A percentile compares a stretch with the other conserved stretches of the same genome.
phyloP scores from a whole-genome alignment of 2,329 filamentous ascomycete species.

The Exophiala dermatitidis region DNA sequence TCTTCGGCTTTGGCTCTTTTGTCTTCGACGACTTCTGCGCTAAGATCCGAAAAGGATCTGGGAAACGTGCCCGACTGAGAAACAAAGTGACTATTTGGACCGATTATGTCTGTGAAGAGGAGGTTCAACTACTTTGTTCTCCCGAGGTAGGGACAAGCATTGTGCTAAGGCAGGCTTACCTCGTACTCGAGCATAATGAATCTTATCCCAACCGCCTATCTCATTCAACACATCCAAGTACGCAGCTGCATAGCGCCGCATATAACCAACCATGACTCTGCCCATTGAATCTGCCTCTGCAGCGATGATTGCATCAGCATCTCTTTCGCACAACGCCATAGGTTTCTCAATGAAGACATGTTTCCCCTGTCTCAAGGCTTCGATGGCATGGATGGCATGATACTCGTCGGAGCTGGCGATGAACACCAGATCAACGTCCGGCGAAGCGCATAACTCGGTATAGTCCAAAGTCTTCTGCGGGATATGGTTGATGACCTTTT shows the following conservation, averaged over 20 bases:
- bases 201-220: slow-evolving; percentile 44
- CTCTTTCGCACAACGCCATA: slow-evolving; percentile 43
- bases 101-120: slow-evolving; percentile 44
- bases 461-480: slow-evolving; percentile 29
- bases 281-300: slow-evolving; percentile 43
- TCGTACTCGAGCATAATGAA: slow-evolving; percentile 47
- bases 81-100: slow-evolving; percentile 42
- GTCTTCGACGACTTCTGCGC: slow-evolving; percentile 26
- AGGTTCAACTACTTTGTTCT: neutral
- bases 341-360: slow-evolving; percentile 56
- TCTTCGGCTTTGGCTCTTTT: slow-evolving; percentile 24
- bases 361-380: slow-evolving; percentile 50
- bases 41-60: slow-evolving; percentile 34
- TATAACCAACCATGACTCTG: slow-evolving; percentile 53
- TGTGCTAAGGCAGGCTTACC: slow-evolving; percentile 2
- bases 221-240: slow-evolving; percentile 51
- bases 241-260: slow-evolving; percentile 53
- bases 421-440: slow-evolving; percentile 48
- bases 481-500: slow-evolving; percentile 31
- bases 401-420: slow-evolving; percentile 49
- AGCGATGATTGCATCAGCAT: slow-evolving; percentile 42
- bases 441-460: slow-evolving; percentile 37
- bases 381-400: slow-evolving; percentile 47
- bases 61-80: slow-evolving; percentile 32
- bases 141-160: neutral